phyloP scores from a whole-genome alignment of 1,284 basidiomycete species.

The Ceratorhiza oryzae-sativae region DNA sequence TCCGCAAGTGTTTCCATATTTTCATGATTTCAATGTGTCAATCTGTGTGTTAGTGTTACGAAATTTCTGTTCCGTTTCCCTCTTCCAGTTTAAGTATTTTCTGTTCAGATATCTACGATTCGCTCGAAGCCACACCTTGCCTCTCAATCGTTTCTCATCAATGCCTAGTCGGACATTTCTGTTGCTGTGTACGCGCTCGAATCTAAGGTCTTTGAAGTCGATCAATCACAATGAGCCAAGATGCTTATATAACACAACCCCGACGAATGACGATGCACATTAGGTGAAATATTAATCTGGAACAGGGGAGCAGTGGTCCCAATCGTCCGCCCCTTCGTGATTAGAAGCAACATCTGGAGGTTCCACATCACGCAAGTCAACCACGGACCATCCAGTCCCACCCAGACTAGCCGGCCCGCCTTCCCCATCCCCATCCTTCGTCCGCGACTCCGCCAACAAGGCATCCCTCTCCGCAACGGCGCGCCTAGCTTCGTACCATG shows the following conservation, averaged over 20 bases:
- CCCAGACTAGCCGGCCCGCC: constrained; percentile 2
- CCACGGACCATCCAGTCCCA: constrained; percentile 28
- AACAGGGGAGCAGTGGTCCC: constrained; percentile 31
- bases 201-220: neutral
- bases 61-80: constrained; percentile 42
- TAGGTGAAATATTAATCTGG: constrained; percentile 4
- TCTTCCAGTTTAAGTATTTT: constrained; percentile 40
- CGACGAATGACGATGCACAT: constrained; percentile 14
- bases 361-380: constrained; percentile 19
- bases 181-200: constrained; percentile 1
- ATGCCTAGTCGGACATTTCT: neutral
- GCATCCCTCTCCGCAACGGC: constrained; percentile 38
- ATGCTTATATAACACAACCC: neutral
- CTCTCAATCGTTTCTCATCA: constrained; percentile 14
- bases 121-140: constrained; percentile 32
- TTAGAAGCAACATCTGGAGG: constrained; percentile 8
- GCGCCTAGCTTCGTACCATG: constrained; percentile 39
- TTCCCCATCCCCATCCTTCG: neutral
- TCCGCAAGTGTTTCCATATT: constrained; percentile 43
- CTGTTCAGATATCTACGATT: constrained; percentile 18
- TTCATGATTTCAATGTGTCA: constrained; percentile 36
- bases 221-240: neutral
- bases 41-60: constrained; percentile 41
- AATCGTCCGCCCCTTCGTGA: constrained; percentile 24
- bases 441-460: constrained; percentile 13